phyloP scores from a whole-genome alignment of 768 basidiomycete genomes.

The Tylopilus subfusipes region DNA sequence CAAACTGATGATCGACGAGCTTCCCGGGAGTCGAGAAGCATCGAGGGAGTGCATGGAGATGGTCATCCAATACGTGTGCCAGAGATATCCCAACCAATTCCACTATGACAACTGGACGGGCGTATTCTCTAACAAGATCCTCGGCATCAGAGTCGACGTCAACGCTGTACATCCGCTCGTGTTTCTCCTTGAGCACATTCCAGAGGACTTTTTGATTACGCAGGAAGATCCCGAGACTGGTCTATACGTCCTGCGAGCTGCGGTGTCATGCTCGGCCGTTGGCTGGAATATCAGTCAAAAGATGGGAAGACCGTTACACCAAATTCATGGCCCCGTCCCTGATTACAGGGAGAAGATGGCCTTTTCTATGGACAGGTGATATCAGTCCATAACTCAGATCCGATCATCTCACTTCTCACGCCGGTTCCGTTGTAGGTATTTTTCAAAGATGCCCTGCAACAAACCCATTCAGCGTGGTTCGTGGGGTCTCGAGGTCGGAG shows the following conservation, averaged over 20 bases:
- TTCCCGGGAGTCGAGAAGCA: constrained; percentile 48
- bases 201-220: constrained; percentile 49
- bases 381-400: neutral
- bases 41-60: constrained; percentile 53
- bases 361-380: constrained; percentile 47
- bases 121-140: constrained; percentile 42
- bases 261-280: constrained; percentile 44
- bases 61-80: constrained; percentile 53
- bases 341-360: constrained; percentile 49
- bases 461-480: constrained; percentile 53
- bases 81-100: constrained; percentile 55
- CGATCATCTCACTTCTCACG: neutral
- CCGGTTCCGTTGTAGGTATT: constrained; percentile 34
- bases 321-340: constrained; percentile 47
- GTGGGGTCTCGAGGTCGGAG: constrained; percentile 49
- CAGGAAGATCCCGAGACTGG: constrained; percentile 41
- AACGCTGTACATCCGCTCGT: constrained; percentile 34
- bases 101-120: constrained; percentile 33
- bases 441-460: constrained; percentile 43
- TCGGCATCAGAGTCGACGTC: constrained; percentile 32
- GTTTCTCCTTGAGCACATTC: constrained; percentile 48
- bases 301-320: constrained; percentile 44
- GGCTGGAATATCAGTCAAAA: constrained; percentile 49
- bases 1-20: constrained; percentile 39
- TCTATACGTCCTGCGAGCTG: constrained; percentile 44